Conservation (phyloP, 2,329 filamentous ascomycete genomes). For the Calonectria ilicicola region DNA sequence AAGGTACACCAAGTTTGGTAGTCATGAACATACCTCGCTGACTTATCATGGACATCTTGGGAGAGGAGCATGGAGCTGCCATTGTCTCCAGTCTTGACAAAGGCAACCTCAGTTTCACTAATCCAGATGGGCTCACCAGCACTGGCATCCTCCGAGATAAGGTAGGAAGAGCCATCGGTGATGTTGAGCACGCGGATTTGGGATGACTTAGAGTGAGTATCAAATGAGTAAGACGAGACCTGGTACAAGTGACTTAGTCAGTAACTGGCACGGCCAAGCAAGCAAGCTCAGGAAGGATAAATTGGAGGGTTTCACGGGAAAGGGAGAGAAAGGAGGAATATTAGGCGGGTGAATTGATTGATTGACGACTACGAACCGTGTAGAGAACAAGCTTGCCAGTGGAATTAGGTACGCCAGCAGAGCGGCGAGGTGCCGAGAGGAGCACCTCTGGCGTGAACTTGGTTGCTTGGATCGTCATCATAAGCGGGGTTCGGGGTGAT, state of each 20-base stretch:
- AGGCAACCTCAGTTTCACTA: slow-evolving; percentile 70
- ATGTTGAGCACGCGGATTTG: slow-evolving; percentile 81
- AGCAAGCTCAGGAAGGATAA: neutral
- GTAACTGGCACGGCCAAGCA: neutral
- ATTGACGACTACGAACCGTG: slow-evolving; percentile 57
- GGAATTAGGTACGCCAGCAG: slow-evolving; percentile 76
- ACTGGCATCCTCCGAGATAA: slow-evolving; percentile 73
- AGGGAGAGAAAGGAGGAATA: neutral
- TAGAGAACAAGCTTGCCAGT: slow-evolving; percentile 75
- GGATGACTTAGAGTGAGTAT: slow-evolving; percentile 74
- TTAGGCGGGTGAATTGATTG: slow-evolving; percentile 26
- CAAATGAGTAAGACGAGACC: slow-evolving; percentile 83
- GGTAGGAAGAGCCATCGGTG: slow-evolving; percentile 71
- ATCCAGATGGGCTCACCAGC: slow-evolving; percentile 84
- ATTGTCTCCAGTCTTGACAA: slow-evolving; percentile 64
- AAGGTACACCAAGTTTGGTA: neutral
- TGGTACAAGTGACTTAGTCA: slow-evolving; percentile 39
- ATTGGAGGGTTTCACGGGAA: neutral
- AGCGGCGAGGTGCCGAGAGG: slow-evolving; percentile 80
- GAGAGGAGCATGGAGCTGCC: slow-evolving; percentile 61
- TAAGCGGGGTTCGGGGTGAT: slow-evolving; percentile 24
- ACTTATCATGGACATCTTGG: slow-evolving; percentile 47
- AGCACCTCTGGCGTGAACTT: slow-evolving; percentile 84
- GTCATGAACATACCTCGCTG: slow-evolving; percentile 51
- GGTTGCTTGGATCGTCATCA: slow-evolving; percentile 77